These are phyloP conservation scores for Globisporangium sylvaticum DNA, from an alignment of 352 stramenopile genomes.

Conservation along the genomic window DNA sequence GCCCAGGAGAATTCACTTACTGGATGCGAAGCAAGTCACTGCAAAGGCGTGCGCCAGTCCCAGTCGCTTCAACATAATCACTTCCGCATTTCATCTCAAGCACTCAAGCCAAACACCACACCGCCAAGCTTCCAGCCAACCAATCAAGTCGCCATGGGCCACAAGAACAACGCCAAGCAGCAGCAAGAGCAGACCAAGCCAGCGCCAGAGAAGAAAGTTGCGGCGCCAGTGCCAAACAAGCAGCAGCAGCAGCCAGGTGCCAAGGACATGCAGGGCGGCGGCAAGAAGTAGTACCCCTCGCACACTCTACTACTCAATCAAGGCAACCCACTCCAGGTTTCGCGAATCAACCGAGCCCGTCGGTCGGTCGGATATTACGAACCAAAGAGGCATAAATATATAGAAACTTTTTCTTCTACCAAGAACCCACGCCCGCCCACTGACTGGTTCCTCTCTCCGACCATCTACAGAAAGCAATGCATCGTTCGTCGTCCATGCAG, in stretches of 20 bases:
- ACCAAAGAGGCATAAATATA: not conserved
- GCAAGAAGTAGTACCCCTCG: constrained; percentile 41
- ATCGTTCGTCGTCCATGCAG: not conserved
- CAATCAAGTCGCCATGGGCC: constrained; percentile 20
- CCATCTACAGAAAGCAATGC: not conserved
- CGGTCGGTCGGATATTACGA: not conserved
- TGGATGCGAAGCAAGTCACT: too few relatives aligned
- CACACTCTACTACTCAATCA: not conserved
- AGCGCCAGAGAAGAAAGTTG: constrained; percentile 14
- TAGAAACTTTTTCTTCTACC: not conserved
- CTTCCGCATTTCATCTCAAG: constrained; percentile 1
- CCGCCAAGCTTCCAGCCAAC: not conserved
- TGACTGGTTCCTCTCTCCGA: not conserved
- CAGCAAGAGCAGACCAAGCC: constrained; percentile 10
- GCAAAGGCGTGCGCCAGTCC: too few relatives aligned
- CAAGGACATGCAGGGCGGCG: constrained; percentile 5
- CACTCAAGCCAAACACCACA: not conserved
- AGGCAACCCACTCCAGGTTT: not conserved
- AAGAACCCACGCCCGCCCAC: not conserved
- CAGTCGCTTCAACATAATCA: too few relatives aligned
- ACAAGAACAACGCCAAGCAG: constrained; percentile 27
- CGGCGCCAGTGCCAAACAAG: not conserved
- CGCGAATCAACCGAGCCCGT: not conserved
- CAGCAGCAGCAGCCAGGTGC: constrained; percentile 5
- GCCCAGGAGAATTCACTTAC: too few relatives aligned